These are phyloP conservation scores for Geotrichum citri-aurantii DNA, from an alignment of 1,139 yeast genomes.

Conservation along the genomic window DNA sequence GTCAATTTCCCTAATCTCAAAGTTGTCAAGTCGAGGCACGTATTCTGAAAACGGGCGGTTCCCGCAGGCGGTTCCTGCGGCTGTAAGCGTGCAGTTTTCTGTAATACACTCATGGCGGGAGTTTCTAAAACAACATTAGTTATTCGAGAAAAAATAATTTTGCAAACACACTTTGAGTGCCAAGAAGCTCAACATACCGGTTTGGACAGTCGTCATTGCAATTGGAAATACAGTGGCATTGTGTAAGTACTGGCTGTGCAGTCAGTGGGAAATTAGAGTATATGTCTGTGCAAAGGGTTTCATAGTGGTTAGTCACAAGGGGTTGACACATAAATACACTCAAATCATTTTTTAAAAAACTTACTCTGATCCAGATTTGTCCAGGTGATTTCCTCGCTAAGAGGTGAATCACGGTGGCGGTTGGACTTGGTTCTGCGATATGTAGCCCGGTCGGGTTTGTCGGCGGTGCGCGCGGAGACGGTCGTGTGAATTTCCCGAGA, in stretches of 20 bases:
- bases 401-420: background rate
- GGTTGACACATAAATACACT: background rate
- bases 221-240: conserved; percentile 30
- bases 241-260: background rate
- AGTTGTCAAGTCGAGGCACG: conserved; percentile 17
- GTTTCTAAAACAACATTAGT: conserved; percentile 10
- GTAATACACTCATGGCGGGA: conserved; percentile 34
- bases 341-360: background rate
- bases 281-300: conserved; percentile 20
- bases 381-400: background rate
- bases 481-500: background rate
- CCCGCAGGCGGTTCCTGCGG: conserved; percentile 36
- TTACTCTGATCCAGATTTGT: background rate
- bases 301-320: conserved; percentile 1
- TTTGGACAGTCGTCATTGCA: conserved; percentile 37
- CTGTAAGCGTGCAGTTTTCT: conserved; percentile 31
- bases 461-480: background rate
- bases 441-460: background rate
- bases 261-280: background rate
- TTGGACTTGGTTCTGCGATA: background rate
- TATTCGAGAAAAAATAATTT: too few relatives aligned
- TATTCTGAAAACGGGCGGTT: conserved; percentile 34
- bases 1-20: conserved; percentile 19
- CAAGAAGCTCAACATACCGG: conserved; percentile 21
- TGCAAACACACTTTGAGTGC: too few relatives aligned